A percentile compares a stretch with the other conserved stretches of the same genome.
These are phyloP conservation scores for Tulasnella sp. DNA, from an alignment of 768 basidiomycete genomes.

Conservation along the genomic window DNA sequence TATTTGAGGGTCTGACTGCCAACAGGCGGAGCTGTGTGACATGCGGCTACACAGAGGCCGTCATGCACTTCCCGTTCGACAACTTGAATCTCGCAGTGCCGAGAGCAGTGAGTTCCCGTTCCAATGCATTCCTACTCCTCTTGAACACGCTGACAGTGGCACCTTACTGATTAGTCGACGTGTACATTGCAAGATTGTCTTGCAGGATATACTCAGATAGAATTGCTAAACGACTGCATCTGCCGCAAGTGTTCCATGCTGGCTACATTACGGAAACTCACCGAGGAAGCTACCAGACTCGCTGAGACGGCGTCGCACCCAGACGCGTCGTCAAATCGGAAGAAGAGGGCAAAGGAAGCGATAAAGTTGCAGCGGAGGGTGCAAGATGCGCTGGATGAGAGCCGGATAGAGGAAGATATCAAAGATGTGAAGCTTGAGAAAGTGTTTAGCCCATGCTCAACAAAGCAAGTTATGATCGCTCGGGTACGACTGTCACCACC, in stretches of 20 bases:
- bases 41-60: conserved; percentile 90
- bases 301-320: conserved; percentile 27
- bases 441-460: conserved; percentile 60
- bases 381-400: conserved; percentile 52
- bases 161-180: conserved; percentile 34
- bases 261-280: conserved; percentile 57
- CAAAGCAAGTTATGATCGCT: conserved; percentile 87
- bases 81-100: conserved; percentile 74
- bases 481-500: conserved; percentile 41
- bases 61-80: conserved; percentile 84
- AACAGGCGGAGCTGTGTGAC: conserved; percentile 77
- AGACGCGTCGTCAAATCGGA: conserved; percentile 42
- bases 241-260: conserved; percentile 85
- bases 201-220: conserved; percentile 78
- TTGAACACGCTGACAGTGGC: conserved; percentile 12
- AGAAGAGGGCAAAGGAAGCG: conserved; percentile 62
- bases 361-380: conserved; percentile 53
- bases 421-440: conserved; percentile 72
- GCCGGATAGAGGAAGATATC: conserved; percentile 73
- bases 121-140: background rate
- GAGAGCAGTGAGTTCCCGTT: conserved; percentile 38
- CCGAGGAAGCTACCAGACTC: conserved; percentile 49
- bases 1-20: conserved; percentile 85
- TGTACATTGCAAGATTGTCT: conserved; percentile 76
- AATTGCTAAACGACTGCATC: conserved; percentile 80